phyloP scores from a whole-genome alignment of 2,329 filamentous ascomycete species.

The Colletotrichum lupini region DNA sequence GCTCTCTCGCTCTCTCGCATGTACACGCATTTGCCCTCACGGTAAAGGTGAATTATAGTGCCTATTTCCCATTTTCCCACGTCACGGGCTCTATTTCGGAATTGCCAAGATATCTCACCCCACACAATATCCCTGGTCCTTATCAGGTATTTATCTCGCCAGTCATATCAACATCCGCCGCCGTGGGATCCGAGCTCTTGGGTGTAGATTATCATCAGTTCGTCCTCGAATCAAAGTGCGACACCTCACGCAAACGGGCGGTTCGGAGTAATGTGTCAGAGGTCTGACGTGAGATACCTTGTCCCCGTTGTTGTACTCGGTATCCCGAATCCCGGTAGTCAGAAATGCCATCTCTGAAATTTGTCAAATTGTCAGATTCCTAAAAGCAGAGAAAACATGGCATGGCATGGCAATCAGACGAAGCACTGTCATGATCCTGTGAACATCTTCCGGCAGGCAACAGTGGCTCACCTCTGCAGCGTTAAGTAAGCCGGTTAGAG shows the following conservation, averaged over 20 bases:
- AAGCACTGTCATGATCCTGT: neutral
- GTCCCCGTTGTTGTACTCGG: neutral
- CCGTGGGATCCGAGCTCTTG: neutral
- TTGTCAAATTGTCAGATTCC: neutral
- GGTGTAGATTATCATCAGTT: no score
- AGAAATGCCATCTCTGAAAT: neutral
- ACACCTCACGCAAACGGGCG: neutral
- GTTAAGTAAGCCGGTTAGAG: neutral
- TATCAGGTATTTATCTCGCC: neutral
- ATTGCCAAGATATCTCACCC: neutral
- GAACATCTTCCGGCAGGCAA: neutral
- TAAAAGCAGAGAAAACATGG: neutral
- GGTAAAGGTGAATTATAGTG: neutral
- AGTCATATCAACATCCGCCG: neutral
- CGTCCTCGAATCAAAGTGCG: neutral
- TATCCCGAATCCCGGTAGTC: neutral
- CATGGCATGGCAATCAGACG: neutral
- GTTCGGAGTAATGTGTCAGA: no score
- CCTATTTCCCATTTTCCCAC: neutral
- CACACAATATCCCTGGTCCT: no score
- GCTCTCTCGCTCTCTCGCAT: neutral
- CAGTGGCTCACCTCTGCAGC: neutral
- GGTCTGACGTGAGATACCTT: neutral
- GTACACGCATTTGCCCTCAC: neutral
- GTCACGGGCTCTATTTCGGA: neutral